Conservation (phyloP, 805 yeast genomes). For the Cyberlindnera amylophila region DNA sequence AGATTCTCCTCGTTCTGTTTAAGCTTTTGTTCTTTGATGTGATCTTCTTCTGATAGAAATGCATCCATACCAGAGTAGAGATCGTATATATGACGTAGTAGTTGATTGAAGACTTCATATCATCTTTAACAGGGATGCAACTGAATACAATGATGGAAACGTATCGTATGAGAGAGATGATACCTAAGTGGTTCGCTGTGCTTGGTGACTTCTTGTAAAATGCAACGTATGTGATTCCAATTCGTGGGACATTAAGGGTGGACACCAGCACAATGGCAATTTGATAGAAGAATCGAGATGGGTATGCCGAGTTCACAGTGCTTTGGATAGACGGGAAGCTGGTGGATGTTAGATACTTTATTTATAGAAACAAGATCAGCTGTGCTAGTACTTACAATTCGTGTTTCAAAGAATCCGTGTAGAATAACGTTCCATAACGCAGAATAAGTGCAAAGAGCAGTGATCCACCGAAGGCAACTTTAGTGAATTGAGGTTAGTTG, state of each 20-base stretch:
- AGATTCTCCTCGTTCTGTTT: conserved; percentile 6
- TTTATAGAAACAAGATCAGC: no score
- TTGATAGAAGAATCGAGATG: conserved; percentile 4
- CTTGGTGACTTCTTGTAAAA: conserved; percentile 1
- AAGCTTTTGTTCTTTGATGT: conserved; percentile 3
- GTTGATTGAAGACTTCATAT: not conserved
- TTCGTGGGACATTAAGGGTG: not conserved
- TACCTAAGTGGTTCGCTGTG: not conserved
- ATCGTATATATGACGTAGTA: conserved; percentile 4
- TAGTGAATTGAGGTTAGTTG: not conserved
- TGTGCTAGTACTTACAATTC: conserved; percentile 7
- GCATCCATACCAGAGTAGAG: conserved; percentile 2
- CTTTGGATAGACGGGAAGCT: conserved; percentile 9
- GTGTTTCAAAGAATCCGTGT: conserved; percentile 3
- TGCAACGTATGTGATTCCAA: not conserved
- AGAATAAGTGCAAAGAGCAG: not conserved
- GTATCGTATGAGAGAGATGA: not conserved
- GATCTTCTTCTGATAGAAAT: conserved; percentile 5
- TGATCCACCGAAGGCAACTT: conserved; percentile 4
- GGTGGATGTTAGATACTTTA: not conserved
- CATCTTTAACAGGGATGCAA: conserved; percentile 5
- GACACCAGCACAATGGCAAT: not conserved
- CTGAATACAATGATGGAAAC: conserved; percentile 5
- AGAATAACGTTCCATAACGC: not conserved
- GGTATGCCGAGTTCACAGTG: conserved; percentile 4